A percentile compares a stretch with the other conserved stretches of the same genome.
Evolutionary conservation across 495 filamentous ascomycete genomes (phyloP).

Genomic region (Aspergillus saccharolyticus): DNA sequence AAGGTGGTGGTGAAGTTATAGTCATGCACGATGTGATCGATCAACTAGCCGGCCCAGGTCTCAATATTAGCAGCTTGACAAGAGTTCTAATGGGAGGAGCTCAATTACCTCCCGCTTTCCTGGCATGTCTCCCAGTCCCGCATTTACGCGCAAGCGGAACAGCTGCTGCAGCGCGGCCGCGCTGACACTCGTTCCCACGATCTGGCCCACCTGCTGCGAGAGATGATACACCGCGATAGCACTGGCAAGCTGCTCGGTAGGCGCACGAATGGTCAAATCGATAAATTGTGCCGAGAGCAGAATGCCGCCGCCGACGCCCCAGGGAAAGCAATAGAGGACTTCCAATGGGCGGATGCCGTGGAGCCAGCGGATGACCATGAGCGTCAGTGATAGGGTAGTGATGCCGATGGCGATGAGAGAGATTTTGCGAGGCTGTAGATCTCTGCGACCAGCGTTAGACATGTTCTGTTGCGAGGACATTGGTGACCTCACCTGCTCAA

Average conservation of each 20-base stretch:
- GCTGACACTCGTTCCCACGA: slow-evolving; percentile 17
- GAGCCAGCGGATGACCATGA: slow-evolving; percentile 25
- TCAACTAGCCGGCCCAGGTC: not conserved
- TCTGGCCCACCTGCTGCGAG: slow-evolving; percentile 31
- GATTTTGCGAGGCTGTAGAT: not conserved
- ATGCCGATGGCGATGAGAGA: slow-evolving; percentile 12
- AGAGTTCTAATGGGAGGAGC: too few species aligned
- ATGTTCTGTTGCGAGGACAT: too few species aligned
- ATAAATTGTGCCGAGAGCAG: slow-evolving; percentile 27
- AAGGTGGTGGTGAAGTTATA: not conserved
- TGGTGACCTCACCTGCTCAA: not conserved
- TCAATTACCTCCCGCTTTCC: not conserved
- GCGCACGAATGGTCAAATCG: slow-evolving; percentile 17
- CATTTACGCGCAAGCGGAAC: not conserved
- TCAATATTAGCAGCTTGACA: not conserved
- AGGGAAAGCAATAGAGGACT: slow-evolving; percentile 16
- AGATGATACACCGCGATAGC: slow-evolving; percentile 29
- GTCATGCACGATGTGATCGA: not conserved
- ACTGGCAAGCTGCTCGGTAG: slow-evolving; percentile 19
- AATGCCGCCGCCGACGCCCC: slow-evolving; percentile 22
- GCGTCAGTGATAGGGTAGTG: slow-evolving; percentile 12
- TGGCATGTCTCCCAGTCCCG: not conserved
- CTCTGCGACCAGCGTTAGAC: not conserved
- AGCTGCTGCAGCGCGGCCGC: not conserved
- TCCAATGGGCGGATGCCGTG: slow-evolving; percentile 19